Evolutionary conservation across 140 eudicot genomes (phyloP), one percentile per base, ranked within the genome.

Genomic region (Senecio squalidus): DNA sequence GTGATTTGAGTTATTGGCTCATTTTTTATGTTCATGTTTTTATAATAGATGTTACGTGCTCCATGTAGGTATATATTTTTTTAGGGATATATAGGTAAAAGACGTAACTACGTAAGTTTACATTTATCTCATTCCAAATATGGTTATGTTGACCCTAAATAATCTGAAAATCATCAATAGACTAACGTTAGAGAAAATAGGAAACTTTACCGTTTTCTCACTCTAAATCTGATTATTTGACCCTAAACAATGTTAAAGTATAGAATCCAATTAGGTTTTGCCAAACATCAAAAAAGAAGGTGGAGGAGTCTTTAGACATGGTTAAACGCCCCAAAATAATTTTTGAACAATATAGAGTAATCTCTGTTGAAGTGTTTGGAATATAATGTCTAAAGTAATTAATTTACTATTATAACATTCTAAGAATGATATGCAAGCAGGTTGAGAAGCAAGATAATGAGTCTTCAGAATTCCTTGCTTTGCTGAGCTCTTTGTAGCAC

Each of bases 391-490:
- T 48, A 48, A 47, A n/a, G 29, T 0, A 1, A 14, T 63, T 9
- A 26, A 65, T 65, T 65, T 1, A 7, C 55, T 2, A 0, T 39
- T 53, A 13, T 27, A 55, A 66, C 45, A 30, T 27, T 66, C 44
- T 41, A 85, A n/a, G n/a, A n/a, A n/a, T n/a, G n/a, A n/a, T n/a
- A n/a, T n/a, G n/a, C n/a, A n/a, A n/a, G n/a, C n/a, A n/a, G 95
- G 65, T 85, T 41, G 80, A 76, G 29, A 81, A 64, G 74, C 82
- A 82, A 68, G 74, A 64, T 27, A 72, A 85, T 63, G 90, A 82
- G 60, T 70, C 86, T 64, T 58, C 44, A 9, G 86, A 82, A 14
- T 74, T 82, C 51, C 74, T 76, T n/a, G 73, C 72, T 14, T 53
- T 78, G 54, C 55, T 85, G 68, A 73, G 80, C 57, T 69, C 76